These are phyloP conservation scores for Dispira parvispora DNA, from an alignment of 192 early-diverging fungal species.

Conservation along the genomic window DNA sequence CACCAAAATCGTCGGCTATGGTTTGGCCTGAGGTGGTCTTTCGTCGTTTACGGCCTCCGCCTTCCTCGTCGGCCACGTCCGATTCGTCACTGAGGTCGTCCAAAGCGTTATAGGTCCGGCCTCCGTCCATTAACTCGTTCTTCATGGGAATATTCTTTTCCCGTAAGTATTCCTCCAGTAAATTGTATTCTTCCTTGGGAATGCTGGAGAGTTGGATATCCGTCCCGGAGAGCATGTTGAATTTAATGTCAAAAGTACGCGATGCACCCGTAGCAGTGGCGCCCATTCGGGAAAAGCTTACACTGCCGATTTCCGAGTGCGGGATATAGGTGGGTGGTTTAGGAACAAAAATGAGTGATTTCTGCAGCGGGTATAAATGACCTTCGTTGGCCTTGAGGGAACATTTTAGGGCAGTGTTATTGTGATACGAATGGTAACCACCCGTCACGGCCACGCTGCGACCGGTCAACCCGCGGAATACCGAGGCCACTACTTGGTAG, in stretches of 20 bases:
- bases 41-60: conserved; percentile 29
- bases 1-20: conserved; percentile 15
- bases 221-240: conserved; percentile 60
- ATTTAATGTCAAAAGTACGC: conserved; percentile 86
- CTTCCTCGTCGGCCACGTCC: conserved; percentile 31
- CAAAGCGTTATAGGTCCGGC: conserved; percentile 13
- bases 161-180: conserved; percentile 63
- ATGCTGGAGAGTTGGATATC: conserved; percentile 84
- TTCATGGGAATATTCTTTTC: conserved; percentile 69
- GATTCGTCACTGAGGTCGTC: conserved; percentile 14
- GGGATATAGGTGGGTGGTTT: conserved; percentile 87
- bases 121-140: conserved; percentile 44
- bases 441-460: conserved; percentile 58
- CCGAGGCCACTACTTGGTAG: conserved; percentile 67
- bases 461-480: conserved; percentile 69
- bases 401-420: conserved; percentile 71
- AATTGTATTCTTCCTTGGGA: conserved; percentile 74
- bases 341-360: conserved; percentile 83
- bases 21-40: conserved; percentile 13
- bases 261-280: conserved; percentile 28
- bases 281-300: conserved; percentile 73
- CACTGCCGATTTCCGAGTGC: conserved; percentile 61
- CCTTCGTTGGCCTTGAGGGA: conserved; percentile 96
- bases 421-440: conserved; percentile 49
- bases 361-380: conserved; percentile 83